Evolutionary conservation across 352 stramenopile species (phyloP), one percentile per base, ranked within the genome.

Genomic region (Salisapilia sapeloensis): DNA sequence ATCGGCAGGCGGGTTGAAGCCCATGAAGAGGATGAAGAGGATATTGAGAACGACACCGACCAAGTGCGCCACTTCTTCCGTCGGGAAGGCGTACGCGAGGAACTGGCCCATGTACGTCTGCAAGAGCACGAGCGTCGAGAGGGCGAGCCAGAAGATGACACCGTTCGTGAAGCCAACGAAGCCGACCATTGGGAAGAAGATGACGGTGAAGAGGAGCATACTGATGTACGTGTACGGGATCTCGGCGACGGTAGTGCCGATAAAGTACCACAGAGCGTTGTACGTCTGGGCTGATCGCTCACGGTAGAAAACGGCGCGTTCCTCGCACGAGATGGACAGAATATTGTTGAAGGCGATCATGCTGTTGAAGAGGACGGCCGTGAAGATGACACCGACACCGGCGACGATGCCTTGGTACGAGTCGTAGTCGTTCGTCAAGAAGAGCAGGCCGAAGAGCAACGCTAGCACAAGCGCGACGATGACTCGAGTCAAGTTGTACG

Each of bases 271-370:
- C 10, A 53, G 26, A 22, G 63, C 38, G 13, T 56, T 50, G 38
- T 95, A 96, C 51, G 86, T 93, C 33, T 70, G 40, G 1, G 72
- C 62, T n/a, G 66, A 57, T 20, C 83, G 72, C 42, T 95, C 81
- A 3, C 77, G 53, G 55, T 95, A 95, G 45, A 87, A 96, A 25
- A 81, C 69, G 21, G 74, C 72, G 25, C 85, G 64, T 33, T 96
- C 76, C 28, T 69, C 55, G 35, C 75, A 58, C 27, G 89, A 57
- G 8, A 92, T 46, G 7, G 74, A 57, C 2, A 93, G 29, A 12
- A 79, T 56, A 3, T 48, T 74, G 29, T 81, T 55, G 33, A 92
- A 60, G 19, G 56, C 63, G 12, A 83, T 70, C 29, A 92, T 53
- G 24, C 60, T 51, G 17, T 82, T 64, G 35, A 95, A 95, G 11